Base-by-base conservation (phyloP, 1,284 basidiomycete genomes). In the Thecaphora frezii region DNA sequence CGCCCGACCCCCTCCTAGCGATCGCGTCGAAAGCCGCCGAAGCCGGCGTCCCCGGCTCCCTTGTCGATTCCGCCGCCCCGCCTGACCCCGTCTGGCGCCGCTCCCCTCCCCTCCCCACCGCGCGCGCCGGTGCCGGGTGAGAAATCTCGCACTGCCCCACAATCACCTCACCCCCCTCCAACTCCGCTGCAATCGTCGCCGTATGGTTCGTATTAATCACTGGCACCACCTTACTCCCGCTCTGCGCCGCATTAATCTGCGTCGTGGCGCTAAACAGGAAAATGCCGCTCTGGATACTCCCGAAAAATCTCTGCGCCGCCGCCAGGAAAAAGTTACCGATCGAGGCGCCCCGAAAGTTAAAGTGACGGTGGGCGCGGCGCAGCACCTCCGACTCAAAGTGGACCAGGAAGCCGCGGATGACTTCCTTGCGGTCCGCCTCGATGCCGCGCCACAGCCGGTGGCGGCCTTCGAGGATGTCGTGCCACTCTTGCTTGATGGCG, bases 61-160 rank as follows among this genome's bases (percentile, higher is more conserved):
- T 10, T 24, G 37, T n/a, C 40, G 43, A 19, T 23, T 18, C 33
- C 41, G 28, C 22, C 24, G 18, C 19, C 48, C 22, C 26, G 51
- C 46, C 37, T 13, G 4, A 38, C 46, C 5, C 28, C 28, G 28
- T 28, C 28, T 13, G 5, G 28, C 28, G 28, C 28, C n/a, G n/a
- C n/a, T n/a, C n/a, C n/a, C n/a, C n/a, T 30, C 28, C 8, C 28
- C 14, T 14, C 14, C 7, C 28, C 28, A 30, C 7, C 28, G 28
- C 28, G 7, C 28, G 8, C 28, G 28, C 28, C 14, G 28, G 28
- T 30, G 33, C 33, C 12, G 94, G 94, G 79, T 98, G 94, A 0
- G 92, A 96, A 66, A 98, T 97, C 76, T 96, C 91, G 78, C 93
- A 97, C 81, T 98, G 94, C 2, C 94, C 94, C 24, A 97, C 87